These are phyloP conservation scores for Tuber microsphaerosporum DNA, from an alignment of 495 filamentous ascomycete genomes.

Conservation along the genomic window DNA sequence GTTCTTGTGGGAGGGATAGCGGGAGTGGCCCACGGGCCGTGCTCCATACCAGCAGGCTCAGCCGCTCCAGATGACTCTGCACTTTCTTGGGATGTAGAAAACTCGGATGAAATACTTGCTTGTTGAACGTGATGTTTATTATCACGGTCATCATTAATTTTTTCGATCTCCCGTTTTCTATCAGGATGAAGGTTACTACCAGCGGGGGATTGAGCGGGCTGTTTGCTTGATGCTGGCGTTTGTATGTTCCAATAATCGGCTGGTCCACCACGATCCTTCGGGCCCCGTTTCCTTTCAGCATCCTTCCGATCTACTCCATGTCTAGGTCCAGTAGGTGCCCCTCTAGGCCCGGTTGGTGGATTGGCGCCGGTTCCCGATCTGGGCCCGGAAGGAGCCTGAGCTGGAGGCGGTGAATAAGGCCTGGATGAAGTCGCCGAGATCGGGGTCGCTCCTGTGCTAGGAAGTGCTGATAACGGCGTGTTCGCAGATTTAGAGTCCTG, in stretches of 20 bases:
- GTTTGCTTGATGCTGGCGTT: constrained; percentile 18
- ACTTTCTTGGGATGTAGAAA: constrained; percentile 18
- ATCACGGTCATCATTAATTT: constrained; percentile 33
- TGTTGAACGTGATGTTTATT: constrained; percentile 25
- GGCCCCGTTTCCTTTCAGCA: constrained; percentile 28
- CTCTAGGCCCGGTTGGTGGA: constrained; percentile 39
- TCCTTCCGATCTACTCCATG: constrained; percentile 30
- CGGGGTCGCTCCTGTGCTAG: constrained; percentile 24
- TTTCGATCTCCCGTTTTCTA: constrained; percentile 38
- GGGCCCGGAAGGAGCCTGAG: constrained; percentile 29
- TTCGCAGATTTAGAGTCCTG: constrained; percentile 26
- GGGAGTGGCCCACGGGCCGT: constrained; percentile 14
- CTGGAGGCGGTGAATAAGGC: constrained; percentile 33
- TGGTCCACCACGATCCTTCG: constrained; percentile 28
- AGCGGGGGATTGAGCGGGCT: constrained; percentile 4
- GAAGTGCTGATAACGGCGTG: constrained; percentile 25
- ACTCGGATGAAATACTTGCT: constrained; percentile 20
- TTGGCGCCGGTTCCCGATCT: constrained; percentile 21
- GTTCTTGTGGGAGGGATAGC: constrained; percentile 20
- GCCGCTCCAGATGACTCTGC: constrained; percentile 7
- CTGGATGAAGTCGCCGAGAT: constrained; percentile 34
- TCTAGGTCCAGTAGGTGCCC: constrained; percentile 35
- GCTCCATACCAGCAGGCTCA: constrained; percentile 6
- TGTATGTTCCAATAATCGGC: constrained; percentile 32
- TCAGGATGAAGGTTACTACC: constrained; percentile 31